Conservation (phyloP, 305 asterid species). For the Fraxinus albicans region DNA sequence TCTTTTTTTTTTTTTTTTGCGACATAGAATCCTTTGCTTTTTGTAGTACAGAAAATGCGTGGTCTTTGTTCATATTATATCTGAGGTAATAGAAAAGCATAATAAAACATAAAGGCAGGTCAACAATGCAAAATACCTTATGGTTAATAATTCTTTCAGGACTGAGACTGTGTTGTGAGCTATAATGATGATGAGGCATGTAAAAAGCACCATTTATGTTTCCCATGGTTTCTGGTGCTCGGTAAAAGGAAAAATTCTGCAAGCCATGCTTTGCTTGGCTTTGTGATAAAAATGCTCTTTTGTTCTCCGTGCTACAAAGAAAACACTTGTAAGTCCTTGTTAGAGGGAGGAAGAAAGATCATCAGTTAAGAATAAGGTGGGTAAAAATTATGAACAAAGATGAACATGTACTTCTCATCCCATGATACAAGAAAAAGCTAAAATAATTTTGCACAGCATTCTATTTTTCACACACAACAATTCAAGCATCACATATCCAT, state of each 20-base stretch:
- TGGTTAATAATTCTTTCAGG: slow-evolving; percentile 24
- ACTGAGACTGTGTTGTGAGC: slow-evolving; percentile 27
- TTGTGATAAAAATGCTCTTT: slow-evolving; percentile 24
- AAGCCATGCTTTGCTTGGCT: slow-evolving; percentile 26
- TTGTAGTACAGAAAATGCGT: background rate
- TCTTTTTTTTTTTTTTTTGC: background rate
- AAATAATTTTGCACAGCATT: background rate
- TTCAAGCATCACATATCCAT: background rate
- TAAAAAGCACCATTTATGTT: slow-evolving; percentile 17
- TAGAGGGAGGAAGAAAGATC: slow-evolving; percentile 1
- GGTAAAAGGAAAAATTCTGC: slow-evolving; percentile 23
- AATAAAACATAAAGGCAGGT: background rate
- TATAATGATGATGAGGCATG: slow-evolving; percentile 28
- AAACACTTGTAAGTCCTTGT: slow-evolving; percentile 18
- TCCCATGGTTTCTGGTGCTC: slow-evolving; percentile 29
- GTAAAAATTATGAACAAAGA: slow-evolving; percentile 7
- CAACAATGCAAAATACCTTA: slow-evolving; percentile 37
- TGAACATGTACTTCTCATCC: background rate
- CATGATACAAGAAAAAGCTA: slow-evolving; percentile 2
- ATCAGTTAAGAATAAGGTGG: background rate
- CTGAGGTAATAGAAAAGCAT: background rate
- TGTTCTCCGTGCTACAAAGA: slow-evolving; percentile 32
- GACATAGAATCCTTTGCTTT: background rate
- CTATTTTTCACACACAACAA: background rate
- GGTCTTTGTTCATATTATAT: slow-evolving; percentile 1